Percentiles rank a stretch among this genome's conserved stretches.
Evolutionary conservation across 805 yeast genomes (phyloP).

Genomic region (Saccharomycopsis microspora): DNA sequence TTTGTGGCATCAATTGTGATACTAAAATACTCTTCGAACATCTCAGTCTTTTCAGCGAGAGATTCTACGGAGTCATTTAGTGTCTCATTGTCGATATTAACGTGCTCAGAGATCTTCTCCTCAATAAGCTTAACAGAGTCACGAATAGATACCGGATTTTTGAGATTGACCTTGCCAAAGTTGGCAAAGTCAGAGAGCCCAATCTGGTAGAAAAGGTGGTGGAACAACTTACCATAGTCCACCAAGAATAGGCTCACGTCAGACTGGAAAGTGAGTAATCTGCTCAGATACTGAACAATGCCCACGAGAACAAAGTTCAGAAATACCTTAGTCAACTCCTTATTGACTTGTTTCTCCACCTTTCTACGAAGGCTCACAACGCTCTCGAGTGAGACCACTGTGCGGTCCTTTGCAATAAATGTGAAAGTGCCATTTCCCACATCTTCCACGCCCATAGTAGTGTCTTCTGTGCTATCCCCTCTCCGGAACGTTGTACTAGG

Average conservation of each 20-base stretch:
- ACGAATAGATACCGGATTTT: conserved; percentile 24
- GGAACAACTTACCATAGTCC: conserved; percentile 63
- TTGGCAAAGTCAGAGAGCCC: conserved; percentile 71
- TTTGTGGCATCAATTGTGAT: conserved; percentile 31
- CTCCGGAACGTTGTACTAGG: too few relatives aligned
- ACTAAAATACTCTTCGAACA: conserved; percentile 74
- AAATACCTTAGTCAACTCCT: conserved; percentile 55
- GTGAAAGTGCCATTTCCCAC: conserved; percentile 1
- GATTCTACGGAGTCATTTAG: conserved; percentile 12
- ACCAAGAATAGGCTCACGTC: conserved; percentile 68
- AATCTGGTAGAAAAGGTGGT: conserved; percentile 71
- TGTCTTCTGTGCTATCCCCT: background rate
- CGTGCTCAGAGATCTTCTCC: background rate
- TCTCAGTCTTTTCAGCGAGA: conserved; percentile 47
- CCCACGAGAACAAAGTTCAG: conserved; percentile 71
- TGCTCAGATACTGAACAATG: conserved; percentile 54
- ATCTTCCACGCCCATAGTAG: conserved; percentile 9
- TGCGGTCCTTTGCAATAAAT: conserved; percentile 22
- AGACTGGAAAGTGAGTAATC: conserved; percentile 77
- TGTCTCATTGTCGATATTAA: background rate
- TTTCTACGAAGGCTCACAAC: conserved; percentile 42
- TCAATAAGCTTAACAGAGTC: conserved; percentile 23
- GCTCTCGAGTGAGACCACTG: conserved; percentile 42
- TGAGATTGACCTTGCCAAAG: conserved; percentile 50
- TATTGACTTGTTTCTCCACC: conserved; percentile 34